phyloP scores from a whole-genome alignment of 2,329 filamentous ascomycete species.

The Graphilbum sp. region DNA sequence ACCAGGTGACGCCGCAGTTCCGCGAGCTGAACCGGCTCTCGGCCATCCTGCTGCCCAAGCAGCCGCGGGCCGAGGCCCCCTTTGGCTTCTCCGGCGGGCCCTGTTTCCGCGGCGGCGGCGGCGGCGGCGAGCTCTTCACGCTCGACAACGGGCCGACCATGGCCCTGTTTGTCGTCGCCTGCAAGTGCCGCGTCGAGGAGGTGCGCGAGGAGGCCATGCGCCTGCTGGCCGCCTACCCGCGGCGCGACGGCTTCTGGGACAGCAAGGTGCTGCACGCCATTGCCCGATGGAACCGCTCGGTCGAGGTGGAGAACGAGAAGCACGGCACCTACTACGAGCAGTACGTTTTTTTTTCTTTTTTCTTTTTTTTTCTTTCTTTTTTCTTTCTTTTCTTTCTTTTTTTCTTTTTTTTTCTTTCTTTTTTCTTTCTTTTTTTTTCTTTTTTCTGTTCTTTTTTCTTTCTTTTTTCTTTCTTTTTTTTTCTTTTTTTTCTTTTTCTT shows the following conservation, averaged over 20 bases:
- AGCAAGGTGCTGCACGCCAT: conserved; percentile 23
- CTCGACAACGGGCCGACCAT: conserved; percentile 30
- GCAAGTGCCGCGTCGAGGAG: conserved; percentile 21
- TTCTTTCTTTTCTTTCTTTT: background rate
- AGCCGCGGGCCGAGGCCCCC: conserved; percentile 6
- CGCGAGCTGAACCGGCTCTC: conserved; percentile 22
- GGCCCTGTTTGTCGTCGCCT: conserved; percentile 24
- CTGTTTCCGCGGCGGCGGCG: background rate
- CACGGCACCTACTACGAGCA: conserved; percentile 19
- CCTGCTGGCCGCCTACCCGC: conserved; percentile 22
- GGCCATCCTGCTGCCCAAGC: conserved; percentile 18
- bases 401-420: too few species aligned
- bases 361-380: background rate
- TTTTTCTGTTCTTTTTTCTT: too few species aligned
- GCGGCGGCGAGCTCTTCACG: conserved; percentile 19
- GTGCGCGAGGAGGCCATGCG: conserved; percentile 23
- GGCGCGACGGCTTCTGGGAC: conserved; percentile 26
- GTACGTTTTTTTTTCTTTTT: conserved; percentile 7
- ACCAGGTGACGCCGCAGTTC: conserved; percentile 24
- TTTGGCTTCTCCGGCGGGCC: too few species aligned
- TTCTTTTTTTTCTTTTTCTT: too few species aligned
- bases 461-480: too few species aligned
- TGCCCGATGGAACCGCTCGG: conserved; percentile 19
- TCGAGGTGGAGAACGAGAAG: conserved; percentile 16
- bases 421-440: too few species aligned